These are phyloP conservation scores for Tephrocybe rancida DNA, from an alignment of 768 basidiomycete genomes.

Conservation along the genomic window DNA sequence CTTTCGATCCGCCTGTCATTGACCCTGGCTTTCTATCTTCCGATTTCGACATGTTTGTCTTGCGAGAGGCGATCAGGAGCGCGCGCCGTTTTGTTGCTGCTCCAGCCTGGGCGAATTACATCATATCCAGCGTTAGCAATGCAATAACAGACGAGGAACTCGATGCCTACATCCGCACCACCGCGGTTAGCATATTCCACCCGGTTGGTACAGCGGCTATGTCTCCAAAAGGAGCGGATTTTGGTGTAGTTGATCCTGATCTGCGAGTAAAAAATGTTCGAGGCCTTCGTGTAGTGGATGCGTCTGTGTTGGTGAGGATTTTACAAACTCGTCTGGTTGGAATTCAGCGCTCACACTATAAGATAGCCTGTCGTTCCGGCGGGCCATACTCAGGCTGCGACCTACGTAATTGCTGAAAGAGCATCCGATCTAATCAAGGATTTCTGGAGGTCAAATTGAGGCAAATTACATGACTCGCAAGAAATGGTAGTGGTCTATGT, in stretches of 20 bases:
- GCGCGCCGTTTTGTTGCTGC: slow-evolving; percentile 8
- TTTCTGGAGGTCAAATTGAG: background rate
- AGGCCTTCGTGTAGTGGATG: slow-evolving; percentile 38
- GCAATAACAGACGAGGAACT: slow-evolving; percentile 31
- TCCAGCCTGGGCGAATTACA: slow-evolving; percentile 5
- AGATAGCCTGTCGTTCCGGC: slow-evolving; percentile 5
- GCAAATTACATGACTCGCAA: no score
- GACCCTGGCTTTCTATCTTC: slow-evolving; percentile 32
- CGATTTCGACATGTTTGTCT: slow-evolving; percentile 11
- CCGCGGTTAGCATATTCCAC: slow-evolving; percentile 23
- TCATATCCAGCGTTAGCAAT: slow-evolving; percentile 2
- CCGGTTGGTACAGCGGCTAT: slow-evolving; percentile 29
- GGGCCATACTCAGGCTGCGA: slow-evolving; percentile 5
- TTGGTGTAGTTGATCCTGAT: slow-evolving; percentile 21
- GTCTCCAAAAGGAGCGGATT: slow-evolving; percentile 15
- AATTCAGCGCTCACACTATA: background rate
- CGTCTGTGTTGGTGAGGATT: slow-evolving; percentile 24
- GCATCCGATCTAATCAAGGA: slow-evolving; percentile 3
- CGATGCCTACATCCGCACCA: slow-evolving; percentile 27
- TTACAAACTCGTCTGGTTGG: background rate
- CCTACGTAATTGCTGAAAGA: slow-evolving; percentile 5
- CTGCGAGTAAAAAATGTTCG: slow-evolving; percentile 34
- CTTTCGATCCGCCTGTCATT: slow-evolving; percentile 15
- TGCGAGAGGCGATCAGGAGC: slow-evolving; percentile 9
- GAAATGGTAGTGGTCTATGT: no score